Base-by-base conservation (phyloP, 176 grass and related monocot genomes). In the Eleusine indica region DNA sequence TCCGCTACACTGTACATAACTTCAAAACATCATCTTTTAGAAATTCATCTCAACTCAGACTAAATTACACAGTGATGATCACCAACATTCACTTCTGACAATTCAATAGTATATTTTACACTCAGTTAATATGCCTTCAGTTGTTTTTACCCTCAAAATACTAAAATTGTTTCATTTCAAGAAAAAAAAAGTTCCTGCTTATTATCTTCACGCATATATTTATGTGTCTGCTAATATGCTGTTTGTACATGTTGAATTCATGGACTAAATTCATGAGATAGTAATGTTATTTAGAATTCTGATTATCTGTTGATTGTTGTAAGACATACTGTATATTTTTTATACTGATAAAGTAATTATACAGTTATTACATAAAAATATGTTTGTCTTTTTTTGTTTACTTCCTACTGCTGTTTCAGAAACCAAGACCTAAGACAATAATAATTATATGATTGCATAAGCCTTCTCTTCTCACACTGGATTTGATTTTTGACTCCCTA, bases 401-500 rank as follows among this genome's bases (percentile, higher is more conserved):
- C 25, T 54, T 54, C 6, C 16, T 54, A 54, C 52, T 54, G 3
- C 16, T 54, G 18, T 54, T 54, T 54, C 3, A 54, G 15, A 54
- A 54, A 54, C 52, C 52, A 54, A 17, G 16, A 4, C 52, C 52
- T 7, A 2, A 7, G 52, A 5, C 32, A 5, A 53, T 15, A 54
- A 54, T 5, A 54, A 54, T 18, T 5, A 9, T 73, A 46, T 37
- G 66, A 43, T 56, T 43, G 25, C 42, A 43, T 53, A n/a, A 28
- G 47, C n/a, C 56, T 32, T 19, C 6, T 46, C 10, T 3, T 68
- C 81, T 32, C 66, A 40, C 60, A 47, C 37, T 78, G 7, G 13
- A 37, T 62, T 76, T 90, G 38, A 58, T 49, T 66, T 61, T 38
- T 86, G 69, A 35, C 44, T 86, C 39, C 7, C 22, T 3, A 39